A percentile compares a stretch with the other conserved stretches of the same genome.
These are phyloP conservation scores for Hypomontagnella submonticulosa DNA, from an alignment of 495 filamentous ascomycete species.

Conservation along the genomic window DNA sequence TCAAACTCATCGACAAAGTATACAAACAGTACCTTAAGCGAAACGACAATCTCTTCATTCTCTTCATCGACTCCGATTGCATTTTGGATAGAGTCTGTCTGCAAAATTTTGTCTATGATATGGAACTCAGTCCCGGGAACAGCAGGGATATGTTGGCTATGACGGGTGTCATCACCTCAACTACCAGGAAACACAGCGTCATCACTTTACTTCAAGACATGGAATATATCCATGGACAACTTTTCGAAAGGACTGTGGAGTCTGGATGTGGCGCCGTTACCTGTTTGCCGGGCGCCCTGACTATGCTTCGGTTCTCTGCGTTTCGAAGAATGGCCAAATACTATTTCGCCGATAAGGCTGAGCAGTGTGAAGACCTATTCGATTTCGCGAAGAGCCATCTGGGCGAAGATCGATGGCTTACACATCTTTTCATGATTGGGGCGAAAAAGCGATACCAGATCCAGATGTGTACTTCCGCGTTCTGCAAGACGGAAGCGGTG, in stretches of 20 bases:
- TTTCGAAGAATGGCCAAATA: slow-evolving; percentile 98
- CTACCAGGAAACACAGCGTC: slow-evolving; percentile 86
- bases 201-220: slow-evolving; percentile 96
- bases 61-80: slow-evolving; percentile 99
- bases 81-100: slow-evolving; percentile 92
- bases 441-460: slow-evolving; percentile 94
- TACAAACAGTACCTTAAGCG: slow-evolving; percentile 88
- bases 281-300: slow-evolving; percentile 93
- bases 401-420: slow-evolving; percentile 97
- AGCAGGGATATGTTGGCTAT: slow-evolving; percentile 95
- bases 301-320: slow-evolving; percentile 94
- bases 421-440: slow-evolving; percentile 98
- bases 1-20: slow-evolving; percentile 93
- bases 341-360: slow-evolving; percentile 97
- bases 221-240: slow-evolving; percentile 97
- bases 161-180: slow-evolving; percentile 97
- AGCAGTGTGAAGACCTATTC: slow-evolving; percentile 95
- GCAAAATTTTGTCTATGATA: slow-evolving; percentile 99
- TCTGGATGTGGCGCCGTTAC: slow-evolving; percentile 95
- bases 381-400: slow-evolving; percentile 96
- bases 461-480: slow-evolving; percentile 95
- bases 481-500: slow-evolving; percentile 98
- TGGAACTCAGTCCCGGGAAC: slow-evolving; percentile 97
- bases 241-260: slow-evolving; percentile 96
- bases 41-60: slow-evolving; percentile 92